phyloP scores from a whole-genome alignment of 345 rosid species.

The Chamaenerion angustifolium region DNA sequence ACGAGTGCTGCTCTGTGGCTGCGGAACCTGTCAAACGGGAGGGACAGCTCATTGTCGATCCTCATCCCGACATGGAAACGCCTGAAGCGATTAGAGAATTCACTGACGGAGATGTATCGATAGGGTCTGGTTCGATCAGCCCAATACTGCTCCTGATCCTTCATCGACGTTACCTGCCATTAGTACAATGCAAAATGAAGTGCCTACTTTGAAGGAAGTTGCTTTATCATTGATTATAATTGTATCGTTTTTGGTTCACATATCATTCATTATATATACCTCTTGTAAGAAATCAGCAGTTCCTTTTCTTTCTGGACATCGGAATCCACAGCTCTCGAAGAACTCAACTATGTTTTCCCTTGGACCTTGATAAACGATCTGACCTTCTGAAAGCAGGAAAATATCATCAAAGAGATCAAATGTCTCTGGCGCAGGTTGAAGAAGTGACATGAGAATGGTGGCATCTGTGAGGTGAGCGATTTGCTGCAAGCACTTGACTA shows the following conservation, averaged over 20 bases:
- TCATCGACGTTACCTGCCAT: slow-evolving; percentile 67
- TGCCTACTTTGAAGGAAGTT: too few species aligned
- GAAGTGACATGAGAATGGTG: slow-evolving; percentile 62
- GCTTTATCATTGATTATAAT: too few species aligned
- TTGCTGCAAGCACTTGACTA: slow-evolving; percentile 79
- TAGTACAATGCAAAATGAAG: not conserved
- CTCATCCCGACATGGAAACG: slow-evolving; percentile 52
- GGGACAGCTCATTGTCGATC: slow-evolving; percentile 38
- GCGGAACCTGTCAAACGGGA: slow-evolving; percentile 41
- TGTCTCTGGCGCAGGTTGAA: slow-evolving; percentile 92
- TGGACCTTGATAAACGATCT: slow-evolving; percentile 82
- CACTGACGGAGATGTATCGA: slow-evolving; percentile 44
- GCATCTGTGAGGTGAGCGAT: slow-evolving; percentile 62
- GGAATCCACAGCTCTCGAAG: slow-evolving; percentile 61
- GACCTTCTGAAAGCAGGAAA: slow-evolving; percentile 63
- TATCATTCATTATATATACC: slow-evolving; percentile 27
- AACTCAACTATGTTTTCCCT: slow-evolving; percentile 46
- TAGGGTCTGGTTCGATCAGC: slow-evolving; percentile 45
- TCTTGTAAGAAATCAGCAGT: slow-evolving; percentile 89
- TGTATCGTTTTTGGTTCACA: too few species aligned
- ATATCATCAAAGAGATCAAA: slow-evolving; percentile 82
- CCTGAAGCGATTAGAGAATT: slow-evolving; percentile 46
- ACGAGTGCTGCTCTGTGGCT: slow-evolving; percentile 60
- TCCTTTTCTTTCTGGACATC: slow-evolving; percentile 76
- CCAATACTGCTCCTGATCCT: slow-evolving; percentile 93